Evolutionary conservation across 495 filamentous ascomycete species (phyloP).

Genomic region (Hypoxylon crocopeplum): DNA sequence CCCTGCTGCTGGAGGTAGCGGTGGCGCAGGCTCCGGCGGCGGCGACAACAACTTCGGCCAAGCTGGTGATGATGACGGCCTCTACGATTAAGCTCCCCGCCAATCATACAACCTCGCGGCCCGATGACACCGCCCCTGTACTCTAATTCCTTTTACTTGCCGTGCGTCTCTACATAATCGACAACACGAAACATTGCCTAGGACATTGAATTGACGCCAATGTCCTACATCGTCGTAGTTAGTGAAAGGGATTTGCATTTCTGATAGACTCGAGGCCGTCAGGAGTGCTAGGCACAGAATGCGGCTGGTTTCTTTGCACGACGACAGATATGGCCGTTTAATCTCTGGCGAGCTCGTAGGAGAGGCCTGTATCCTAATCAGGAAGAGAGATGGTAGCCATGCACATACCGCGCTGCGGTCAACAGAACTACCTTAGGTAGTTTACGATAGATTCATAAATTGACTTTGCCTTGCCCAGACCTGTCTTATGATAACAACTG

Average conservation of each 20-base stretch:
- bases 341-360: constrained; percentile 8
- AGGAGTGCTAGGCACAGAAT: constrained; percentile 2
- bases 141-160: constrained; percentile 25
- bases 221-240: constrained; percentile 7
- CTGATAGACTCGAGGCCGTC: constrained; percentile 15
- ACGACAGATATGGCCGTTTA: constrained; percentile 10
- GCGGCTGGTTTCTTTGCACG: constrained; percentile 22
- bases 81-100: constrained; percentile 63
- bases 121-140: constrained; percentile 26
- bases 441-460: constrained; percentile 36
- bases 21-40: constrained; percentile 60
- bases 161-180: constrained; percentile 17
- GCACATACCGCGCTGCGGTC: constrained; percentile 9
- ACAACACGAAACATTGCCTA: constrained; percentile 10
- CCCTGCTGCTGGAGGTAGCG: constrained; percentile 64
- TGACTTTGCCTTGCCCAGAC: constrained; percentile 11
- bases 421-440: constrained; percentile 18
- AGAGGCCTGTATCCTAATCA: constrained; percentile 5
- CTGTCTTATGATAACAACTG: not conserved
- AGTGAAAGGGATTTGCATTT: constrained; percentile 24
- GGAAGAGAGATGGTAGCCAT: constrained; percentile 11
- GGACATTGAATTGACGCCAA: constrained; percentile 2
- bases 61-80: constrained; percentile 86
- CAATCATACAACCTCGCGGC: not conserved
- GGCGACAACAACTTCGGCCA: constrained; percentile 66